phyloP scores from a whole-genome alignment of 306 rosid species.

The Medicago truncatula region MtrunA17r5.0-ANR NC_053045.1:63743501-63744000 shows the following conservation, averaged over 20 bases:
- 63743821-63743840: neutral
- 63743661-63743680: neutral
- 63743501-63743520: neutral
- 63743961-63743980: too few species aligned
- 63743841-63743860: neutral
- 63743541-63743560: neutral
- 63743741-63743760: neutral
- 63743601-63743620: neutral
- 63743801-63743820: neutral
- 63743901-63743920: neutral
- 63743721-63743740: neutral
- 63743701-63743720: neutral
- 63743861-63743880: neutral
- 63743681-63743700: neutral
- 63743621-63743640: neutral
- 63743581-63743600: neutral
- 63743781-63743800: neutral
- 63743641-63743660: neutral
- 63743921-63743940: too few species aligned
- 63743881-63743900: neutral
- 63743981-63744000: too few species aligned
- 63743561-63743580: neutral
- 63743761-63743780: neutral
- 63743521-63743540: slow-evolving; percentile 18
- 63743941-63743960: too few species aligned